phyloP scores from a whole-genome alignment of 2,329 filamentous ascomycete species.

The Ophiostoma australiae region DNA sequence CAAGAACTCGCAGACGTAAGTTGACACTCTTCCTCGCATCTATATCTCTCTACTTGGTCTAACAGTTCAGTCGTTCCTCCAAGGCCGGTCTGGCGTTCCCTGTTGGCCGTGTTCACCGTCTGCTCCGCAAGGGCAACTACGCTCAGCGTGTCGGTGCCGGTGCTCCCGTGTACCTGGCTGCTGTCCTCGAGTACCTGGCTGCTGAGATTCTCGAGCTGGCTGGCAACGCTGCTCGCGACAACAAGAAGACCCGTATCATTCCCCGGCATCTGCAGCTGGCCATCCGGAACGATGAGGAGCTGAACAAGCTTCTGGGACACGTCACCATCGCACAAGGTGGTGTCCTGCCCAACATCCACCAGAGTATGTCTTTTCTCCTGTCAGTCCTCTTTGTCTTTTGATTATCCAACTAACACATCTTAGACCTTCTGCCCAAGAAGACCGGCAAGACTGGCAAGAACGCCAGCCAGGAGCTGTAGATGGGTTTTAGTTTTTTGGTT shows the following conservation, averaged over 20 bases:
- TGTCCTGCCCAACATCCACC: conserved; percentile 98
- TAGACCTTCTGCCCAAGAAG: conserved; percentile 99
- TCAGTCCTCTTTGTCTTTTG: background rate
- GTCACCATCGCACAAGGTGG: conserved; percentile 97
- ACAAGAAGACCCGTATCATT: conserved; percentile 99
- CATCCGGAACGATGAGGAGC: conserved; percentile 98
- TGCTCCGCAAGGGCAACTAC: conserved; percentile 98
- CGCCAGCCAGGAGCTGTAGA: conserved; percentile 88
- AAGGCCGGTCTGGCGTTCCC: conserved; percentile 99
- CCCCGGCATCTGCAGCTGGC: conserved; percentile 97
- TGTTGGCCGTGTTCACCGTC: conserved; percentile 99
- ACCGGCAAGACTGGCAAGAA: conserved; percentile 91
- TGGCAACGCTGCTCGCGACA: conserved; percentile 97
- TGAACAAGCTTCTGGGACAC: conserved; percentile 97
- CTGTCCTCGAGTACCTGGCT: conserved; percentile 96
- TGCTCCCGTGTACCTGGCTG: conserved; percentile 94
- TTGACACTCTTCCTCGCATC: conserved; percentile 33
- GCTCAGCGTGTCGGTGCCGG: conserved; percentile 99
- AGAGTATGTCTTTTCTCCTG: conserved; percentile 61
- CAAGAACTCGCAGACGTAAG: conserved; percentile 99
- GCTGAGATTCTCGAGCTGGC: conserved; percentile 98
- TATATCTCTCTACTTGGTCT: conserved; percentile 31
- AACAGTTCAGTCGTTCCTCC: conserved; percentile 75
- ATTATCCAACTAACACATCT: conserved; percentile 28
- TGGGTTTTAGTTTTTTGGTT: conserved; percentile 45